Evolutionary conservation across 257 asterid species (phyloP), one percentile per base, ranked within the genome.

Genomic region (Scutellaria baicalensis): DNA sequence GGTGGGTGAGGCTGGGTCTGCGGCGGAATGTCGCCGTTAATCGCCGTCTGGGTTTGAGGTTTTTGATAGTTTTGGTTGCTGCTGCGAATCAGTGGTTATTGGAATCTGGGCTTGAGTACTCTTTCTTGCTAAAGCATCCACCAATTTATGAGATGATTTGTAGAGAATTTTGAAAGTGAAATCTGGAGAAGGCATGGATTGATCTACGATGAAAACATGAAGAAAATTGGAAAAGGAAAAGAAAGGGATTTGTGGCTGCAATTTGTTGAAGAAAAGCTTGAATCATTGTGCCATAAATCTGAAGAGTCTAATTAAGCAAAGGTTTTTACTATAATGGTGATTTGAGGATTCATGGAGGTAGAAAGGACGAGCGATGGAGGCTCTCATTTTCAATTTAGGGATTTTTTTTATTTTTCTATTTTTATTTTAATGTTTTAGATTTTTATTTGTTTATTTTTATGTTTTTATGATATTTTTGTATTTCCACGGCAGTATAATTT

Each of bases 61-160:
- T 73, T 77, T 40, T 71, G 72, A n/a, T 74, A 47, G 66, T 36
- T 50, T 48, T 77, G 59, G 55, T 68, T 10, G 35, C 64, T 1
- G 23, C 18, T 5, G 33, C 74, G 42, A 83, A 75, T 80, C 89
- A 71, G 44, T 83, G 64, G 48, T 83, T 85, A 70, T 78, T 80
- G 71, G 47, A 63, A 55, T 65, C 85, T 72, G 67, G 77, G 74
- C 43, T 59, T 31, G 73, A 47, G 69, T 69, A 36, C 4, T 77
- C 69, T 48, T 71, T 59, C 74, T 77, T 85, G 85, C 89, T 88
- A 27, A 83, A 80, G 73, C 95, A 88, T 11, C 80, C 89, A 64
- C 95, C 92, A 87, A 86, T 83, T 70, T 68, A 58, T 8, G 21
- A 54, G 47, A 12, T 40, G 68, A 52, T 47, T 73, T 52, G 17